Evolutionary conservation across 78 protist species (phyloP).

Genomic region (Dictyostelium capitatum): DNA sequence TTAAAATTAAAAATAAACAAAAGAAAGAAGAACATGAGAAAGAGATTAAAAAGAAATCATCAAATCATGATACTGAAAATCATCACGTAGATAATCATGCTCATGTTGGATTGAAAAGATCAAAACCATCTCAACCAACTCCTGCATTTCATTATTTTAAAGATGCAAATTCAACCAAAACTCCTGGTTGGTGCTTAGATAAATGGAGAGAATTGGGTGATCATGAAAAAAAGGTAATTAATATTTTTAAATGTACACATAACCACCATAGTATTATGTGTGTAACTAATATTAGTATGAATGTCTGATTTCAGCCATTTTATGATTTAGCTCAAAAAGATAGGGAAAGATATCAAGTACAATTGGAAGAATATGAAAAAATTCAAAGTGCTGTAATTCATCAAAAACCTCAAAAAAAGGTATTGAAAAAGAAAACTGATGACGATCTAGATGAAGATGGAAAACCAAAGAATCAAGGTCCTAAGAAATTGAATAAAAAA

Average conservation of each 20-base stretch:
- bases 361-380: constrained; percentile 71
- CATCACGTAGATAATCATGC: neutral
- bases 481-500: constrained; percentile 22
- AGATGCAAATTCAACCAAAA: constrained; percentile 28
- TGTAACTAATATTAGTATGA: too few relatives aligned
- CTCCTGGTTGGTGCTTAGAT: constrained; percentile 43
- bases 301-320: too few relatives aligned
- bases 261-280: too few relatives aligned
- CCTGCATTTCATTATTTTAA: constrained; percentile 41
- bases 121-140: constrained; percentile 49
- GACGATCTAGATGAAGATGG: neutral
- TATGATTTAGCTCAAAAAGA: constrained; percentile 59
- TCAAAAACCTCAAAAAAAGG: constrained; percentile 66
- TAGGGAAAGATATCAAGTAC: constrained; percentile 38
- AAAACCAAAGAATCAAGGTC: constrained; percentile 6
- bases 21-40: constrained; percentile 65
- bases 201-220: constrained; percentile 55
- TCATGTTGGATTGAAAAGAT: constrained; percentile 40
- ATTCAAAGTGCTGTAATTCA: constrained; percentile 41
- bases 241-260: too few relatives aligned
- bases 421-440: constrained; percentile 21
- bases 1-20: constrained; percentile 50
- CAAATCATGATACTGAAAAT: neutral
- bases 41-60: constrained; percentile 28
- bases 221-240: constrained; percentile 11